A percentile compares a stretch with the other conserved stretches of the same genome.
phyloP scores from a whole-genome alignment of 169 alveolate genomes.

The Cryptosporidium muris region DNA sequence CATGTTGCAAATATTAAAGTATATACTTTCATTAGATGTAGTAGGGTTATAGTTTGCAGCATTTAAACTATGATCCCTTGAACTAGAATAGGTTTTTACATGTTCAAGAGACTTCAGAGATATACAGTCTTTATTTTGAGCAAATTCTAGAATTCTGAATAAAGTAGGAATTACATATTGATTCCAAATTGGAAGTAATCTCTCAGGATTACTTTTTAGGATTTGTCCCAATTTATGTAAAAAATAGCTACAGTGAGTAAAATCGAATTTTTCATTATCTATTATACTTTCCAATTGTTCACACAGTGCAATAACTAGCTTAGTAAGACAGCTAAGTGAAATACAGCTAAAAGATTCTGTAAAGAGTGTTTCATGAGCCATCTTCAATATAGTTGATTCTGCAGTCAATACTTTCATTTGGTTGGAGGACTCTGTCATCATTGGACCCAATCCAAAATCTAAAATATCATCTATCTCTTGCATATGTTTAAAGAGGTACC shows the following conservation, averaged over 20 bases:
- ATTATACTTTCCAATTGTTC: constrained; percentile 13
- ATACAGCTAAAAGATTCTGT: constrained; percentile 27
- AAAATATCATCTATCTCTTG: constrained; percentile 48
- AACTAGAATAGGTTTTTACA: not conserved
- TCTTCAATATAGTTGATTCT: constrained; percentile 37
- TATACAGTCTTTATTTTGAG: not conserved
- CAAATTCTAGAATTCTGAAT: constrained; percentile 1
- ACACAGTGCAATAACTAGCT: constrained; percentile 25
- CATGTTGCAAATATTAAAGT: constrained; percentile 19
- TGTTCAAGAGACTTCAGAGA: too few species aligned
- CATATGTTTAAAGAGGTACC: constrained; percentile 44
- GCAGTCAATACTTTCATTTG: constrained; percentile 25
- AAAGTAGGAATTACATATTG: constrained; percentile 43
- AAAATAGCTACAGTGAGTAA: constrained; percentile 5
- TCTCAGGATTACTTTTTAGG: constrained; percentile 21
- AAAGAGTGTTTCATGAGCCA: constrained; percentile 37
- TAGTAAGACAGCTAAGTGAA: constrained; percentile 21
- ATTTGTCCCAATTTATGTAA: constrained; percentile 11
- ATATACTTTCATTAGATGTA: not conserved
- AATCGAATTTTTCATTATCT: constrained; percentile 19
- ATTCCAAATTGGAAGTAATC: constrained; percentile 65
- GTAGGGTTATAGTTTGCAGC: not conserved
- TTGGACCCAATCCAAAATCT: constrained; percentile 65
- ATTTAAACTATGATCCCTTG: not conserved
- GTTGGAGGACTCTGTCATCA: not conserved